Evolutionary conservation across 176 grass and related monocot genomes (phyloP).

Genomic region (Luzula sylvatica): DNA sequence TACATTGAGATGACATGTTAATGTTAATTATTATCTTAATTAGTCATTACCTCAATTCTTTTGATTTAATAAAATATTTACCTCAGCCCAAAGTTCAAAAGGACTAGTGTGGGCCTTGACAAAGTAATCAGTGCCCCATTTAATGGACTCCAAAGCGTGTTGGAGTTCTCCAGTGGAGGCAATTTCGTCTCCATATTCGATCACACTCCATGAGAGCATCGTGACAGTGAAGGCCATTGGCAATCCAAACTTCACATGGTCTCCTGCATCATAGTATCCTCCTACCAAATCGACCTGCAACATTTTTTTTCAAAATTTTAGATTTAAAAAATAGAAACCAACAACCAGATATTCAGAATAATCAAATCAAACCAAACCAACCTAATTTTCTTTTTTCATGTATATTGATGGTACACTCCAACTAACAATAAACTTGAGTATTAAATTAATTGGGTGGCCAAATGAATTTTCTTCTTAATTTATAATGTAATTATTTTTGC

Average conservation of each 20-base stretch:
- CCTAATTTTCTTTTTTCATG: conserved; percentile 13
- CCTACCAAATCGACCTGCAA: conserved; percentile 70
- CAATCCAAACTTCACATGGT: conserved; percentile 88
- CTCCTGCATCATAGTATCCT: conserved; percentile 85
- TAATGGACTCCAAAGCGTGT: conserved; percentile 52
- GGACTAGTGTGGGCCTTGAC: conserved; percentile 69
- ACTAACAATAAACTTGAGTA: conserved; percentile 5
- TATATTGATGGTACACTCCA: conserved; percentile 16
- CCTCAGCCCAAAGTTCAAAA: conserved; percentile 76
- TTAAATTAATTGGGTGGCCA: neutral
- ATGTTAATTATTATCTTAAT: neutral
- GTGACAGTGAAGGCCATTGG: conserved; percentile 92
- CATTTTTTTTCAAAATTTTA: no score
- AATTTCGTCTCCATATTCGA: conserved; percentile 62
- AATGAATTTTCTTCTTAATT: no score
- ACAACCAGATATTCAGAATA: conserved; percentile 13
- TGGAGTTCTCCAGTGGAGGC: conserved; percentile 46
- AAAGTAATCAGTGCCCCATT: conserved; percentile 92
- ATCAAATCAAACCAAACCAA: conserved; percentile 23
- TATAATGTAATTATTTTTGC: no score
- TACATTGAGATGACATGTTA: neutral
- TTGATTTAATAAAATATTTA: conserved; percentile 2
- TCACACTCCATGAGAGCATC: conserved; percentile 59
- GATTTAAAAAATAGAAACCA: neutral
- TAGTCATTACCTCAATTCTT: neutral